Evolutionary conservation across 2,329 filamentous ascomycete genomes (phyloP).

Genomic region (Cladosporium austrohemisphaericum): DNA sequence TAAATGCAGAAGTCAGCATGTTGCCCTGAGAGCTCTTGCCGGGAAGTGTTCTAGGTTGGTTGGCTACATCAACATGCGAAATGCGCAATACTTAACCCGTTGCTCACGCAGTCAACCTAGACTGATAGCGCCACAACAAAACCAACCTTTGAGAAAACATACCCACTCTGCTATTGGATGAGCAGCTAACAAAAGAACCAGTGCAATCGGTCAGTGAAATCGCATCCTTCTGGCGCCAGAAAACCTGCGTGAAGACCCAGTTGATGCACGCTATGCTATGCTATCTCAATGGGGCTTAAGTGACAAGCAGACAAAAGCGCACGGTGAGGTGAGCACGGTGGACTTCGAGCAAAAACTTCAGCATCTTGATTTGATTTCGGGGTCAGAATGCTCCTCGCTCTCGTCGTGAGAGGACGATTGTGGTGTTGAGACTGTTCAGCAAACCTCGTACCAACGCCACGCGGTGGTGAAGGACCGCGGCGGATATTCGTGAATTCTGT

Average conservation of each 20-base stretch:
- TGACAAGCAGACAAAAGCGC: constrained; percentile 3
- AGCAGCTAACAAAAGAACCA: background rate
- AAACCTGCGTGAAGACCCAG: background rate
- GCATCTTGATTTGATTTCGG: too few species aligned
- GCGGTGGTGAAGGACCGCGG: constrained; percentile 1
- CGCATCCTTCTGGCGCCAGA: background rate
- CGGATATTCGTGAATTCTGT: constrained; percentile 6
- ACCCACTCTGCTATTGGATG: too few species aligned
- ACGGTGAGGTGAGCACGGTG: too few species aligned
- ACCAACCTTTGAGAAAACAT: background rate
- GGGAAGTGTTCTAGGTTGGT: too few species aligned
- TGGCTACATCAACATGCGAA: too few species aligned
- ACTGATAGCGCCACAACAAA: background rate
- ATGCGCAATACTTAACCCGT: background rate
- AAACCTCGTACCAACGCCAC: too few species aligned
- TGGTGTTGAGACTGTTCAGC: too few species aligned
- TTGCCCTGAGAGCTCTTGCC: background rate
- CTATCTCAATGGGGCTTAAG: constrained; percentile 10
- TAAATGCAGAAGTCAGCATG: background rate
- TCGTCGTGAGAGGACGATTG: too few species aligned
- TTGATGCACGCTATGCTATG: background rate
- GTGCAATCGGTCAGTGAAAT: too few species aligned
- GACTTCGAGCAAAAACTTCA: too few species aligned
- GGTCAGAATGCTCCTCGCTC: too few species aligned
- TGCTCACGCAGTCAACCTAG: background rate